phyloP scores from a whole-genome alignment of 257 asterid species.

The Salvia splendens region DNA sequence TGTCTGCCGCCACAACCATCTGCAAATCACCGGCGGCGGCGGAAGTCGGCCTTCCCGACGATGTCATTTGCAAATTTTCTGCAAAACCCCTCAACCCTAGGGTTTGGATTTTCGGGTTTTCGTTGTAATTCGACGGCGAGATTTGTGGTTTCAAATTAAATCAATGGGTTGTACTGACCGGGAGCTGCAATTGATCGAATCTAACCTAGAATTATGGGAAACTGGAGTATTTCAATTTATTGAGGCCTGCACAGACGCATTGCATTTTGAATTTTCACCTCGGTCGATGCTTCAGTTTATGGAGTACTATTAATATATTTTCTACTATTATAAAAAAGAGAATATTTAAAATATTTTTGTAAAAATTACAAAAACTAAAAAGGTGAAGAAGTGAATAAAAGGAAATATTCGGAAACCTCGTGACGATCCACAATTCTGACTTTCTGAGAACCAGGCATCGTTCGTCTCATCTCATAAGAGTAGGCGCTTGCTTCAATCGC shows the following conservation, averaged over 20 bases:
- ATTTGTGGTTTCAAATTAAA: background rate
- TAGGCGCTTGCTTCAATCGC: background rate
- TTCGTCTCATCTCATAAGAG: background rate
- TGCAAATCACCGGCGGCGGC: conserved; percentile 67
- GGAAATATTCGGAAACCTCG: background rate
- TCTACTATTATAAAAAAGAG: too few species aligned
- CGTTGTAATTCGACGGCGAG: background rate
- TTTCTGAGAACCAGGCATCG: background rate
- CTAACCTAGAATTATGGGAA: background rate
- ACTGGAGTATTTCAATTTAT: too few species aligned
- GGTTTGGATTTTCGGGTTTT: conserved; percentile 6
- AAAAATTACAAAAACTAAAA: too few species aligned
- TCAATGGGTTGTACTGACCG: background rate
- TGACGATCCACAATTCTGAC: background rate
- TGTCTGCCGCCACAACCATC: conserved; percentile 56
- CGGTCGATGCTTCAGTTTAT: too few species aligned
- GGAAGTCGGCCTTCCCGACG: conserved; percentile 52
- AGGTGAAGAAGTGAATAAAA: background rate
- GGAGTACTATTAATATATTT: too few species aligned
- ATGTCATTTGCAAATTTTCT: conserved; percentile 31
- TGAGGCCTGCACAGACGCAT: too few species aligned
- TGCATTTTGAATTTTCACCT: too few species aligned
- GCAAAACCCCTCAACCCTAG: conserved; percentile 28
- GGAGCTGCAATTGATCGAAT: conserved; percentile 1
- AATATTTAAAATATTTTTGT: too few species aligned